Conservation (phyloP, 2,329 filamentous ascomycete genomes). For the Fusarium palustre region DNA sequence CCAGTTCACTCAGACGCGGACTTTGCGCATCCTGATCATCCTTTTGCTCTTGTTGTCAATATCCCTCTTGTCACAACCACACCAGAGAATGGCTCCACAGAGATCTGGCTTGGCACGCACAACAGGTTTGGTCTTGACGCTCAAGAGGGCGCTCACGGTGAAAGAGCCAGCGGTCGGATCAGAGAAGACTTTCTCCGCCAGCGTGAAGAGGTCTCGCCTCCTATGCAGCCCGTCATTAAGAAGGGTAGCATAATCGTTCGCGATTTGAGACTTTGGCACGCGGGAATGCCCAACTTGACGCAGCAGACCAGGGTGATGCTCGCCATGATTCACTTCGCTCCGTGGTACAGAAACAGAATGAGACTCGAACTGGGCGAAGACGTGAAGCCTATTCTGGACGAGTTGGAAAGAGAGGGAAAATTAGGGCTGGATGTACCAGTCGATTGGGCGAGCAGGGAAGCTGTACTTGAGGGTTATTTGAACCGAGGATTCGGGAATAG, state of each 20-base stretch:
- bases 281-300: slow-evolving; percentile 69
- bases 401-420: slow-evolving; percentile 54
- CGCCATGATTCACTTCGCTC: slow-evolving; percentile 70
- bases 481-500: slow-evolving; percentile 70
- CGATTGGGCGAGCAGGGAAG: slow-evolving; percentile 59
- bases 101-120: slow-evolving; percentile 71
- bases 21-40: slow-evolving; percentile 65
- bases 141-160: slow-evolving; percentile 64
- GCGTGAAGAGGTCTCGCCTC: slow-evolving; percentile 54
- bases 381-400: slow-evolving; percentile 58
- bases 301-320: slow-evolving; percentile 66
- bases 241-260: slow-evolving; percentile 69
- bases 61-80: slow-evolving; percentile 63
- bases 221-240: slow-evolving; percentile 62
- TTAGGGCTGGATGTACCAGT: slow-evolving; percentile 62
- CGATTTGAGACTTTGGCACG: slow-evolving; percentile 72
- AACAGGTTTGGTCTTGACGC: slow-evolving; percentile 48
- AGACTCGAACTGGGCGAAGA: slow-evolving; percentile 64
- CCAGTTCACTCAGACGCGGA: slow-evolving; percentile 71
- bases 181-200: slow-evolving; percentile 55
- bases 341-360: slow-evolving; percentile 70
- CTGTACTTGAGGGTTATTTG: slow-evolving; percentile 61
- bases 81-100: slow-evolving; percentile 66
- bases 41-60: slow-evolving; percentile 68
- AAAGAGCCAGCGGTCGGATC: slow-evolving; percentile 65